These are phyloP conservation scores for Phytophthora chlamydospora DNA, from an alignment of 352 stramenopile genomes.

Conservation along the genomic window DNA sequence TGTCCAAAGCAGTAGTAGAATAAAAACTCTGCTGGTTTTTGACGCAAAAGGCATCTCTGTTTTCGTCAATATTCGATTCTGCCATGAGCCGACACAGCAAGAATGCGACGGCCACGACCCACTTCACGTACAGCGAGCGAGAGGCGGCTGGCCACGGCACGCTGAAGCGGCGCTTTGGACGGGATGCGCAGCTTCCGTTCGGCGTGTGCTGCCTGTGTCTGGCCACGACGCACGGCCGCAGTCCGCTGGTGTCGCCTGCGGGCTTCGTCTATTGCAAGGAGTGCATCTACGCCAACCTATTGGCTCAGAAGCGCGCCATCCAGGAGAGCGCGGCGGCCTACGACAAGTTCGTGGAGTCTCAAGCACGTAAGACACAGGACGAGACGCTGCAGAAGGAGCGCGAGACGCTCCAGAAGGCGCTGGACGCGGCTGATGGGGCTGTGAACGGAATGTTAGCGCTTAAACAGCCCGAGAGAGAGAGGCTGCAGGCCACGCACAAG, in stretches of 20 bases:
- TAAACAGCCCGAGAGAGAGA: constrained; percentile 3
- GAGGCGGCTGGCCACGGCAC: constrained; percentile 79
- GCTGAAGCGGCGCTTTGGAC: constrained; percentile 82
- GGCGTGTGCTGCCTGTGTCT: constrained; percentile 83
- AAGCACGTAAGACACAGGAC: constrained; percentile 59
- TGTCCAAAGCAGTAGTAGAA: neutral
- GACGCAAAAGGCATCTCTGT: too few relatives aligned
- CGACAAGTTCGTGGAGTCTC: constrained; percentile 61
- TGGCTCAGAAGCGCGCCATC: constrained; percentile 84
- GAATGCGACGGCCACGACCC: constrained; percentile 85
- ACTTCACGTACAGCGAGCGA: constrained; percentile 90
- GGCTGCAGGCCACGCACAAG: constrained; percentile 38
- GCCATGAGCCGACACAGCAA: constrained; percentile 88
- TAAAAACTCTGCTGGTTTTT: too few relatives aligned
- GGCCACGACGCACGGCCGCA: constrained; percentile 55
- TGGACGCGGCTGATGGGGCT: constrained; percentile 43
- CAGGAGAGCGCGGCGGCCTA: constrained; percentile 71
- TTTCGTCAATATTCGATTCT: neutral
- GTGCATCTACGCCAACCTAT: constrained; percentile 88
- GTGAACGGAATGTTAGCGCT: neutral
- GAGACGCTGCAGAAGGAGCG: constrained; percentile 55
- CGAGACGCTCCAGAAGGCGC: constrained; percentile 52
- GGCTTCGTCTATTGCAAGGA: constrained; percentile 89
- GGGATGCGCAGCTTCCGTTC: constrained; percentile 81
- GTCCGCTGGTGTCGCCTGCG: constrained; percentile 68